A percentile compares a stretch with the other conserved stretches of the same genome.
Evolutionary conservation across 2,329 filamentous ascomycete genomes (phyloP).

Genomic region (Aspergillus sp.): DNA sequence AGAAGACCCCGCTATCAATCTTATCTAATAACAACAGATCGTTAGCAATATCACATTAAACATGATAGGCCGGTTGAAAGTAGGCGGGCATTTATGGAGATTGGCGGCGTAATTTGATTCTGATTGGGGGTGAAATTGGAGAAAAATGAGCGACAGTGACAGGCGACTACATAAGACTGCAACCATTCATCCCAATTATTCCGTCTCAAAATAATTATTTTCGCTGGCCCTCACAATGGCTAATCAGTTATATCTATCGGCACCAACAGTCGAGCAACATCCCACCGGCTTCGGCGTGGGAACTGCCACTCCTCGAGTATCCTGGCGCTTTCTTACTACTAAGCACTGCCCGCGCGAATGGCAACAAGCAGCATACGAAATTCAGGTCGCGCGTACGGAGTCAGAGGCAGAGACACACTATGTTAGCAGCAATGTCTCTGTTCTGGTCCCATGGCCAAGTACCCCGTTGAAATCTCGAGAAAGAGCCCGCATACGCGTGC

Average conservation of each 20-base stretch:
- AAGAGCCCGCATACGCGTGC: constrained; percentile 1
- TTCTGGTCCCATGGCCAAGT: constrained; percentile 3
- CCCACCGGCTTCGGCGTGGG: constrained; percentile 25
- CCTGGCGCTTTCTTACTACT: constrained; percentile 24
- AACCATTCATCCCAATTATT: too few relatives aligned
- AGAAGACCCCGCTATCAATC: too few relatives aligned
- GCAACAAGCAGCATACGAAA: constrained; percentile 29
- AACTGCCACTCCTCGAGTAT: constrained; percentile 23
- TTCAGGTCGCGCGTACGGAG: constrained; percentile 12
- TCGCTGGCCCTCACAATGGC: background rate
- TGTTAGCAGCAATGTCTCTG: background rate
- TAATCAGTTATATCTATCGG: background rate
- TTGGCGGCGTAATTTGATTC: too few relatives aligned
- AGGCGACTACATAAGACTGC: too few relatives aligned
- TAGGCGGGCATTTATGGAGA: too few relatives aligned
- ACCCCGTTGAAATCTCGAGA: background rate
- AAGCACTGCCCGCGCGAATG: constrained; percentile 16
- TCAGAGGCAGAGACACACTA: background rate
- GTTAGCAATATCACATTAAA: too few relatives aligned
- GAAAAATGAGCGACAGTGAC: too few relatives aligned
- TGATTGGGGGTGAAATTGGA: too few relatives aligned
- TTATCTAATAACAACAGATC: too few relatives aligned
- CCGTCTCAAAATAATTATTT: too few relatives aligned
- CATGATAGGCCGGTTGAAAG: too few relatives aligned
- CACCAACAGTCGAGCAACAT: constrained; percentile 5